Evolutionary conservation across 192 early-diverging fungal species (phyloP).

Genomic region (Umbelopsis sp.): DNA sequence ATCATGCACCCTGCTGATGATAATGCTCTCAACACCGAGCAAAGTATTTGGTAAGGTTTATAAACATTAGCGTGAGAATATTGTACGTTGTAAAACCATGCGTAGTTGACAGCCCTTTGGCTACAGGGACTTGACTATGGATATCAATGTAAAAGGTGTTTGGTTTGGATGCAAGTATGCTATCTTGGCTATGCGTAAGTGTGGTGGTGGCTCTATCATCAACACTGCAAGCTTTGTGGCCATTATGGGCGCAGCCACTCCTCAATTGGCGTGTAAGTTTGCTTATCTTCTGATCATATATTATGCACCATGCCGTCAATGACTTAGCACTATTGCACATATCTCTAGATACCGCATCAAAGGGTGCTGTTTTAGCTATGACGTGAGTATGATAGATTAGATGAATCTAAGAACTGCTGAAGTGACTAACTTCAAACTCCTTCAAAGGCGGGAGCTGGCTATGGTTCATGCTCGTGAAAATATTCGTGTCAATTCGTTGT

Average conservation of each 20-base stretch:
- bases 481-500: constrained; percentile 82
- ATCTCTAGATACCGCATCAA: constrained; percentile 75
- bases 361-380: constrained; percentile 84
- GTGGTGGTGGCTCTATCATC: constrained; percentile 78
- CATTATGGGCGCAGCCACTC: constrained; percentile 77
- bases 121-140: constrained; percentile 64
- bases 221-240: constrained; percentile 86
- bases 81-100: background rate
- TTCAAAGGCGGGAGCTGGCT: constrained; percentile 69
- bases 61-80: background rate
- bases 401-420: background rate
- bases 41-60: constrained; percentile 74
- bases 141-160: constrained; percentile 88
- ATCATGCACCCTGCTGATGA: constrained; percentile 84
- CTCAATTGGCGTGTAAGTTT: constrained; percentile 76
- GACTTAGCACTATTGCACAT: background rate
- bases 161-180: constrained; percentile 87
- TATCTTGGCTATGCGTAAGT: constrained; percentile 72
- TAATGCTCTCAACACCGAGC: constrained; percentile 74
- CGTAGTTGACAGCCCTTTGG: background rate
- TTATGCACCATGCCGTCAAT: background rate
- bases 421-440: background rate
- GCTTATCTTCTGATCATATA: background rate
- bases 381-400: constrained; percentile 50
- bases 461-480: constrained; percentile 85